Evolutionary conservation across 805 yeast species (phyloP).

Genomic region (Candida nemodendra): DNA sequence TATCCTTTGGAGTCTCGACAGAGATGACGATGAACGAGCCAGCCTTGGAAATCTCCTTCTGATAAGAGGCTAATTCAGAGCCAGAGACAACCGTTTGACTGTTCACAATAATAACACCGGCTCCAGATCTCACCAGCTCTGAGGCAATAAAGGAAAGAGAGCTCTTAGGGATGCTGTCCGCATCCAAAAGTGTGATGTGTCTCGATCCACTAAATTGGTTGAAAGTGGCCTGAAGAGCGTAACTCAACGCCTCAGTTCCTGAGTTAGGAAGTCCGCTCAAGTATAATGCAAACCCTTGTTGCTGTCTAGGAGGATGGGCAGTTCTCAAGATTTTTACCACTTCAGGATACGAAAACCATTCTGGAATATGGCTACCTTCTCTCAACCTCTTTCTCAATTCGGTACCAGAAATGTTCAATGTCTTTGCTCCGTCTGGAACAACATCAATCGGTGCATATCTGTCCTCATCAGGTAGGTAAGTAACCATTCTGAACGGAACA

Average conservation of each 20-base stretch:
- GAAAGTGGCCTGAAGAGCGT: conserved; percentile 85
- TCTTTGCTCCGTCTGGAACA: conserved; percentile 73
- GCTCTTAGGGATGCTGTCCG: conserved; percentile 27
- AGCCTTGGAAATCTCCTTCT: conserved; percentile 43
- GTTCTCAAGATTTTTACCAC: conserved; percentile 89
- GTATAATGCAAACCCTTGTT: conserved; percentile 84
- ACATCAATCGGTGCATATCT: conserved; percentile 94
- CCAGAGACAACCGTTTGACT: conserved; percentile 41
- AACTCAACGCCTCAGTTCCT: conserved; percentile 64
- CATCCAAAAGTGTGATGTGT: conserved; percentile 59
- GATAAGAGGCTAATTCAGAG: conserved; percentile 42
- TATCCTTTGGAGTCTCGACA: conserved; percentile 48
- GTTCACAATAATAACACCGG: conserved; percentile 79
- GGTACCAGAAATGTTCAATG: conserved; percentile 87
- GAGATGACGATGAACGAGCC: conserved; percentile 54
- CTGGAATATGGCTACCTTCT: conserved; percentile 87
- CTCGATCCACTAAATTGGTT: conserved; percentile 88
- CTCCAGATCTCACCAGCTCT: conserved; percentile 83
- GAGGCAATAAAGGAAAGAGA: conserved; percentile 63
- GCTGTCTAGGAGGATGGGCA: conserved; percentile 85
- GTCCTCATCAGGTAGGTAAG: conserved; percentile 92
- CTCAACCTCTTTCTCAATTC: conserved; percentile 85
- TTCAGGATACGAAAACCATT: conserved; percentile 97
- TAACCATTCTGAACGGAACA: conserved; percentile 96
- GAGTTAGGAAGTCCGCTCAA: conserved; percentile 59